Conservation (phyloP, 2,329 filamentous ascomycete species). For the Penicillium sumatraense region DNA sequence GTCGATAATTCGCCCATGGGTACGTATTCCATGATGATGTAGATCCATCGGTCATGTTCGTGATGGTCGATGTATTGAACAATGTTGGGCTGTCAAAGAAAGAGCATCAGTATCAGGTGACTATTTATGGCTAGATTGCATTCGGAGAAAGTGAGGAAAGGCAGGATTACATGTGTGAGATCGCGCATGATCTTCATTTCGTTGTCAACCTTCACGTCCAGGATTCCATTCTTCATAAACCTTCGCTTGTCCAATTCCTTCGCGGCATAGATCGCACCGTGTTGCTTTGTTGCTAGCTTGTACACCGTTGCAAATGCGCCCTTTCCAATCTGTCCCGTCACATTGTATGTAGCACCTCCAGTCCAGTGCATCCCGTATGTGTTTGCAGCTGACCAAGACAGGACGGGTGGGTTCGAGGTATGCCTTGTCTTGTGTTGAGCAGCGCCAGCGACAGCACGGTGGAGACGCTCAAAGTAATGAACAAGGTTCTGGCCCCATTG, state of each 20-base stretch:
- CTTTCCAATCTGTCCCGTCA: conserved; percentile 80
- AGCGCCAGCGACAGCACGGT: conserved; percentile 27
- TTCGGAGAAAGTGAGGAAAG: not conserved
- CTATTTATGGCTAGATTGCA: too few relatives aligned
- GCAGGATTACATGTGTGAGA: conserved; percentile 72
- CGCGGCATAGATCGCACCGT: conserved; percentile 82
- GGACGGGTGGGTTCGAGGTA: conserved; percentile 27
- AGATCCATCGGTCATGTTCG: conserved; percentile 77
- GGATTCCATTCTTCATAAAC: conserved; percentile 88
- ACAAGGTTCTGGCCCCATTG: conserved; percentile 71
- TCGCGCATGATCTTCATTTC: conserved; percentile 95
- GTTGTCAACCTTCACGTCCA: conserved; percentile 92
- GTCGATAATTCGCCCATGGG: conserved; percentile 80
- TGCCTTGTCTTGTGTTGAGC: conserved; percentile 29
- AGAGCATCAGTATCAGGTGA: conserved; percentile 9
- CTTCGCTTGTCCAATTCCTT: conserved; percentile 93
- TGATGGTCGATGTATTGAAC: conserved; percentile 90
- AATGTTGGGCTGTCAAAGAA: conserved; percentile 70
- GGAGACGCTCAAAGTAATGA: conserved; percentile 62
- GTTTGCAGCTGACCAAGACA: conserved; percentile 44
- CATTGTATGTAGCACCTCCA: conserved; percentile 83
- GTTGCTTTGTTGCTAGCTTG: conserved; percentile 81
- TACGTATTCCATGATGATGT: conserved; percentile 97
- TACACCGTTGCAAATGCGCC: conserved; percentile 95
- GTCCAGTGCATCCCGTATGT: conserved; percentile 74